Base-by-base conservation (phyloP, 352 stramenopile genomes). In the Phytopythium sindhum region DNA sequence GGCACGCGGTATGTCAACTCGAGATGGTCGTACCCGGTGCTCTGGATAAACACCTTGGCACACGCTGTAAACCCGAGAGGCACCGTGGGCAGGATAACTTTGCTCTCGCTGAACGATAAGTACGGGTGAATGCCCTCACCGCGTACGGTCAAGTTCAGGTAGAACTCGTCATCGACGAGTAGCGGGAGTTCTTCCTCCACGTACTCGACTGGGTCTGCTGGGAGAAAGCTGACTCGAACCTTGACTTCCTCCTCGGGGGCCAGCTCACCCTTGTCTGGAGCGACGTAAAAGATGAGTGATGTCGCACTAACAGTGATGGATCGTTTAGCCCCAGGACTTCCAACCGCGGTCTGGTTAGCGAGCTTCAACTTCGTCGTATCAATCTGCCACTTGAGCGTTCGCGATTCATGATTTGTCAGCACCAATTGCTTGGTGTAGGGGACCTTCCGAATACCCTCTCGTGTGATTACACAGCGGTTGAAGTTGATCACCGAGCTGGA, bases 21-120 rank as follows among this genome's bases (percentile, higher is more conserved):
- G 11, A 98, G 67, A 60, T 96, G 84, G 24, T 97, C 91, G 70
- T 97, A 98, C n/a, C 84, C 86, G 0, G 80, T 91, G 68, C 95
- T 97, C 15, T 84, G 70, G 24, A 98, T 73, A 28, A 85, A 75
- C 52, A 98, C 94, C 2, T 63, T 59, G 3, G 74, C 80, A 1
- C 66, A 68, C 11, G 86, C 78, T 0, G 79, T 77, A 11, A 98
- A 64, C 3, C 87, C 87, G 2, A 98, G 70, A 0, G 95, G 95
- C 12, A 98, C 95, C 0, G 87, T 93, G 0, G 95, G 94, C 19
- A 98, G 64, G 12, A 95, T 65, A 3, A 98, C 71, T 12, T 91
- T 78, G 48, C 89, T 85, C 6, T 80, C 81, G 29, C 78, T 91
- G 67, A 98, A 98, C 4, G 78, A 93, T n/a, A 98, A 70, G 33